Base-by-base conservation (phyloP, 2,329 filamentous ascomycete genomes). In the Leptographium galeiforme region DNA sequence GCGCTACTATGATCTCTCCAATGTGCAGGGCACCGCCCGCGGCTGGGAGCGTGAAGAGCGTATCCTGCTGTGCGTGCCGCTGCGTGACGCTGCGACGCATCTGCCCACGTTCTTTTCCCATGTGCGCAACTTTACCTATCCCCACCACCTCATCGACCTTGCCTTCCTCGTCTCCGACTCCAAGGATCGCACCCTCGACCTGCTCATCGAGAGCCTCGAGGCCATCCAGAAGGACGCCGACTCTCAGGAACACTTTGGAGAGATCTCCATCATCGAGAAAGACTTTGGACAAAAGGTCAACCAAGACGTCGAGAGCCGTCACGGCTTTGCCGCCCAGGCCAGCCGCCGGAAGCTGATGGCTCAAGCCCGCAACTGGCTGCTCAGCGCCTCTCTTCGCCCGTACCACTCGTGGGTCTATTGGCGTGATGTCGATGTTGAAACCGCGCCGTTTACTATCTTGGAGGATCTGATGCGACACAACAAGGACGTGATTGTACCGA, bases 351-450 rank as follows among this genome's bases (percentile, higher is more conserved):
- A 98, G 72, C 77, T 95, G 63, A 98, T 98, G 93, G 93, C 93
- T 1, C 89, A 96, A 70, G 93, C 93, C 50, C 81, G 93, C 57
- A 98, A 98, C 69, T 98, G 93, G 93, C 75, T 98, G 51, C 72
- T 98, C 54, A 96, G 89, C 63, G 91, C 93, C 43, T 91, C 93
- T 25, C 72, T 98, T 52, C 82, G 93, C 45, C 93, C 93, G 2
- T 94, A 93, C 51, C 93, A 98, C 66, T 96, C 90, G 59, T 98
- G 93, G 93, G 93, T 98, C 11, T 98, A 98, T 66, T 98, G 93
- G 93, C 83, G 93, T 68, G 93, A 98, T 71, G 93, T 95, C 30
- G 93, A 98, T 70, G 93, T 98, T 10, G 89, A 97, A 70, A 98
- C 93, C 2, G 93, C 93, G 2, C 93, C 93, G 0, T 93, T 91